Base-by-base conservation (phyloP, 2,329 filamentous ascomycete genomes). In the Cytospora mali region DNA sequence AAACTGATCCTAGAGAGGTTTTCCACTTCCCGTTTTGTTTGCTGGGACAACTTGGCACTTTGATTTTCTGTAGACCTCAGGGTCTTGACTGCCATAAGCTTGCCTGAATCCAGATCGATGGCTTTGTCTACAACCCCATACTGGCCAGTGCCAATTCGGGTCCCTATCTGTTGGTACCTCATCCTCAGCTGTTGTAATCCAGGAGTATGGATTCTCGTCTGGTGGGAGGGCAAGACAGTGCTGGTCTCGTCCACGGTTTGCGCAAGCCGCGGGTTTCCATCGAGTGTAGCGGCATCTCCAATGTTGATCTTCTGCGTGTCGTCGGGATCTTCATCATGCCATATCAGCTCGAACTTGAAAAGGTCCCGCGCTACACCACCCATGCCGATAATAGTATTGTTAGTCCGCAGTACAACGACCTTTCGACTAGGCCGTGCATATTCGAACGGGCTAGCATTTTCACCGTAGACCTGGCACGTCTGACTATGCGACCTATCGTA, bases 381-480 rank as follows among this genome's bases (percentile, higher is more conserved):
- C 55, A 65, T 61, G 14, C 61, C 60, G 21, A 65, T 60, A 2
- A 39, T 53, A 9, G 46, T 58, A 21, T 65, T 65, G 33, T 61
- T 11, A 0, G 18, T 14, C 3, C 2, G 21, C n/a, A 46, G 50
- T 0, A 65, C 61, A 16, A 63, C 42, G 25, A 65, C 29, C 33
- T 54, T 61, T 23, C 57, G 31, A 31, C 29, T 31, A 9, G 57
- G 16, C 4, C 25, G 48, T 21, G 18, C 29, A 7, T n/a, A 10
- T 6, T 9, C 28, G 13, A 59, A 53, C 2, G 57, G 48, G 14
- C 5, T 59, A n/a, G 57, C 49, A 29, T 53, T 50, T 4, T 48
- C n/a, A 3, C 64, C 64, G 14, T 29, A 53, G 7, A 63, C 61
- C 16, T 60, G 25, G n/a, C 58, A 56, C 9, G 62, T 62, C 14